Evolutionary conservation across 129 eudicot genomes (phyloP).

Genomic region (Lactuca saligna): DNA sequence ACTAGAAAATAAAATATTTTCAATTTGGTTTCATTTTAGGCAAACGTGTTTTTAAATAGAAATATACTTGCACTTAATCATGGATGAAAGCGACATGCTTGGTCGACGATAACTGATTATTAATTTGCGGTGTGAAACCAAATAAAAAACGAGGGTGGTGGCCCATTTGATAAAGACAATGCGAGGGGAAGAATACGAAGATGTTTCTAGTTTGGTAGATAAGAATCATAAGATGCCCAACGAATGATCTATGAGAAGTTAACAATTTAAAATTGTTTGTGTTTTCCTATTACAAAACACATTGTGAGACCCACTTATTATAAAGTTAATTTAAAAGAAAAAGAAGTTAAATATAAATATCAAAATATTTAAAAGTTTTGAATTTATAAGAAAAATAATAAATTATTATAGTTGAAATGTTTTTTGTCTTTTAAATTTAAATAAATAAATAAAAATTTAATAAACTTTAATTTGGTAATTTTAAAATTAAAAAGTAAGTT

Average conservation of each 20-base stretch:
- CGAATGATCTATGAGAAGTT: not conserved
- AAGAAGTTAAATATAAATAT: too few species aligned
- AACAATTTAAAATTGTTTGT: not conserved
- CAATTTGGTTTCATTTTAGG: not conserved
- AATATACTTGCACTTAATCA: not conserved
- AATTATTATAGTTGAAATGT: too few species aligned
- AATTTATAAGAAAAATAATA: too few species aligned
- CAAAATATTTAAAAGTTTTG: too few species aligned
- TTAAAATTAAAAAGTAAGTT: too few species aligned
- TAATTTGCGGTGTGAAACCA: not conserved
- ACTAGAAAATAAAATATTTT: not conserved
- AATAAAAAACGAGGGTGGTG: not conserved
- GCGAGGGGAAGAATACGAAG: not conserved
- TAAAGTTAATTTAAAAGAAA: too few species aligned
- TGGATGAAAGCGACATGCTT: not conserved
- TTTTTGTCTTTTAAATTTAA: too few species aligned
- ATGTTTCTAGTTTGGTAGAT: not conserved
- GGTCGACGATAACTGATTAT: not conserved
- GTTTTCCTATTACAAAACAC: too few species aligned
- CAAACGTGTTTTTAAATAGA: not conserved
- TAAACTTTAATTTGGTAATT: too few species aligned
- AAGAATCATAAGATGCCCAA: not conserved
- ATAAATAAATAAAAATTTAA: too few species aligned
- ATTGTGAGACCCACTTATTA: too few species aligned
- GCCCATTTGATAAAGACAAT: not conserved